phyloP scores from a whole-genome alignment of 441 rosid genomes.

The Kokia cookei region DNA sequence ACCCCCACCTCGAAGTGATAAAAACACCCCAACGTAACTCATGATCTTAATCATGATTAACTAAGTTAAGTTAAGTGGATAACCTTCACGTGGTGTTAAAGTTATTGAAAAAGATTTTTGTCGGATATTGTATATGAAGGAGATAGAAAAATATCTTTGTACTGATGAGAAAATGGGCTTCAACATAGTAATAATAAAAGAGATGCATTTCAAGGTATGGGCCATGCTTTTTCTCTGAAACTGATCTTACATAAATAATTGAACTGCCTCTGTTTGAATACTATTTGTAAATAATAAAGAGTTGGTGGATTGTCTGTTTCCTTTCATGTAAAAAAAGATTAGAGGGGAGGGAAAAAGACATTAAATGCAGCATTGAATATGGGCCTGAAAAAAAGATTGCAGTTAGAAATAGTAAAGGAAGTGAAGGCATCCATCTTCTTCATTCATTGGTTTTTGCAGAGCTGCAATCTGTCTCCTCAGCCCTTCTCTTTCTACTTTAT shows the following conservation, averaged over 20 bases:
- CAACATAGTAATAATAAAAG: not conserved
- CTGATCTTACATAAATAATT: constrained; percentile 4
- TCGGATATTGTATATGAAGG: not conserved
- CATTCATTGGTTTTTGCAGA: not conserved
- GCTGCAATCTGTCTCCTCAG: not conserved
- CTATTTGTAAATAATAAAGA: not conserved
- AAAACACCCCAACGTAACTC: not conserved
- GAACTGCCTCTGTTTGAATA: not conserved
- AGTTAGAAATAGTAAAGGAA: not conserved
- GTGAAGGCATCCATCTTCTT: not conserved
- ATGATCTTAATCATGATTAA: not conserved
- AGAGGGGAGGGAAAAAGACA: not conserved
- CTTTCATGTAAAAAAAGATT: not conserved
- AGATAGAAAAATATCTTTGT: not conserved
- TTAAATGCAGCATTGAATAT: constrained; percentile 6
- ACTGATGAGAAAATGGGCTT: not conserved
- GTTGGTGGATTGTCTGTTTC: not conserved
- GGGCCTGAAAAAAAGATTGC: not conserved
- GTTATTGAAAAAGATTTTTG: not conserved
- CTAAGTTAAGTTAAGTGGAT: not conserved
- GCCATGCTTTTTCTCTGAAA: not conserved
- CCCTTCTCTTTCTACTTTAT: not conserved
- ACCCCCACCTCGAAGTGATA: constrained; percentile 29
- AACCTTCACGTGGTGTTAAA: not conserved
- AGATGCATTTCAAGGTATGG: not conserved